A percentile compares a stretch with the other conserved stretches of the same genome.
Evolutionary conservation across 1,284 basidiomycete species (phyloP).

Genomic region (Entoloma clypeatum): DNA sequence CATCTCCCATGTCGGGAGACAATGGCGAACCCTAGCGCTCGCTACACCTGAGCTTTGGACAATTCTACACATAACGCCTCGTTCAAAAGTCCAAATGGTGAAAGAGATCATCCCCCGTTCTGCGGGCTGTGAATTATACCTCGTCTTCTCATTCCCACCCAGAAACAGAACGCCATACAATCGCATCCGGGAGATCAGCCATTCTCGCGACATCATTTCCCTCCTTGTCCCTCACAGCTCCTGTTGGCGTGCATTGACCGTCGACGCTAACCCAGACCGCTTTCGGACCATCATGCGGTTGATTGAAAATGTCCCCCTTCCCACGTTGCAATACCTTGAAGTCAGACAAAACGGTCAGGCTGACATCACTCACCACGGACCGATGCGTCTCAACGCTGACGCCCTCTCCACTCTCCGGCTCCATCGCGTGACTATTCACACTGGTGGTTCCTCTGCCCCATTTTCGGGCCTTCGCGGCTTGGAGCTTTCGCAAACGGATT

Average conservation of each 20-base stretch:
- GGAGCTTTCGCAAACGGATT: constrained; percentile 2
- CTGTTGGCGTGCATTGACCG: constrained; percentile 4
- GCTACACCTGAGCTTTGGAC: constrained; percentile 17
- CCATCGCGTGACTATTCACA: constrained; percentile 9
- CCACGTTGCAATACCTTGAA: constrained; percentile 9
- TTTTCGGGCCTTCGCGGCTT: constrained; percentile 7
- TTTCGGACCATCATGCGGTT: constrained; percentile 3
- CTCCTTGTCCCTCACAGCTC: constrained; percentile 1
- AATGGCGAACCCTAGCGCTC: constrained; percentile 17
- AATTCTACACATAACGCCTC: constrained; percentile 7
- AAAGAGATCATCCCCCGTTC: constrained; percentile 6
- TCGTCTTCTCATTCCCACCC: neutral
- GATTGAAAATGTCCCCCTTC: neutral
- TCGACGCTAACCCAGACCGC: neutral
- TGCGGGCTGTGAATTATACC: constrained; percentile 3
- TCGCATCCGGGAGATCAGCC: neutral
- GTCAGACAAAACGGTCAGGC: neutral
- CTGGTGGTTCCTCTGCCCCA: neutral
- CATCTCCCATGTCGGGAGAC: constrained; percentile 19
- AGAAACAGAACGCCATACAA: neutral
- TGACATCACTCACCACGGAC: constrained; percentile 5
- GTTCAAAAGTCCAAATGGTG: constrained; percentile 2
- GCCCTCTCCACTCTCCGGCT: constrained; percentile 5
- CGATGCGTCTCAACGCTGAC: constrained; percentile 6
- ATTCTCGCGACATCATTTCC: constrained; percentile 1